phyloP scores from a whole-genome alignment of 176 grass and related monocot species.

The Oropetium thomaeum region DNA sequence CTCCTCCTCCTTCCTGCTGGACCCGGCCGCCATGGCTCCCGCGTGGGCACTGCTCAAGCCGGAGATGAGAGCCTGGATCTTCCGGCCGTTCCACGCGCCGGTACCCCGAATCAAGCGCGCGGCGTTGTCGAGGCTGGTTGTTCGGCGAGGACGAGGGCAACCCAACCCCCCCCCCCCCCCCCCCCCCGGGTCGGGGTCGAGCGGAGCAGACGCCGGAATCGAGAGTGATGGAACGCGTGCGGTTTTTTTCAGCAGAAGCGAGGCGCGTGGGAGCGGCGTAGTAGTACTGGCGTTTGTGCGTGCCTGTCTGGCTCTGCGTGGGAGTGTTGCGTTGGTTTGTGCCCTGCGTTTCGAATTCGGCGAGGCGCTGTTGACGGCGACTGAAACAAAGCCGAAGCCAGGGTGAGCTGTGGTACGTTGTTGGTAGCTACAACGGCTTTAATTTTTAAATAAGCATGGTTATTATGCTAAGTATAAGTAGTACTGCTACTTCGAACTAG shows the following conservation, averaged over 20 bases:
- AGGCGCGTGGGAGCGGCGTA: not conserved
- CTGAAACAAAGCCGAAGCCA: not conserved
- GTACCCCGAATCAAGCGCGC: not conserved
- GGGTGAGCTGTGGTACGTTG: not conserved
- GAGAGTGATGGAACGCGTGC: not conserved
- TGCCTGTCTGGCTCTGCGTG: not conserved
- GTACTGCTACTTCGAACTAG: too few relatives aligned
- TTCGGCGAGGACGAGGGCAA: not conserved
- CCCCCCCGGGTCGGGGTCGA: too few relatives aligned
- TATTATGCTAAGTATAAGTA: not conserved
- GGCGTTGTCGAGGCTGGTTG: not conserved
- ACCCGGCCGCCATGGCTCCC: slow-evolving; percentile 23
- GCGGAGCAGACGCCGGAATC: not conserved
- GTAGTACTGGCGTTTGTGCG: not conserved
- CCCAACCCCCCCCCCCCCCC: too few relatives aligned
- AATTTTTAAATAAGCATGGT: not conserved
- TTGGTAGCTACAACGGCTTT: slow-evolving; percentile 41
- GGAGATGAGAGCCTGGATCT: not conserved
- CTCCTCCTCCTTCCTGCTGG: slow-evolving; percentile 88
- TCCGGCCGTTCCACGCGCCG: not conserved
- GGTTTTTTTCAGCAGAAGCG: not conserved
- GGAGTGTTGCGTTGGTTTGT: not conserved
- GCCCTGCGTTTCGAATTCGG: slow-evolving; percentile 23
- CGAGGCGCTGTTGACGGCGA: not conserved
- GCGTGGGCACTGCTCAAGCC: not conserved